phyloP scores from a whole-genome alignment of 495 filamentous ascomycete genomes.

The Penicillium argentinense region DNA sequence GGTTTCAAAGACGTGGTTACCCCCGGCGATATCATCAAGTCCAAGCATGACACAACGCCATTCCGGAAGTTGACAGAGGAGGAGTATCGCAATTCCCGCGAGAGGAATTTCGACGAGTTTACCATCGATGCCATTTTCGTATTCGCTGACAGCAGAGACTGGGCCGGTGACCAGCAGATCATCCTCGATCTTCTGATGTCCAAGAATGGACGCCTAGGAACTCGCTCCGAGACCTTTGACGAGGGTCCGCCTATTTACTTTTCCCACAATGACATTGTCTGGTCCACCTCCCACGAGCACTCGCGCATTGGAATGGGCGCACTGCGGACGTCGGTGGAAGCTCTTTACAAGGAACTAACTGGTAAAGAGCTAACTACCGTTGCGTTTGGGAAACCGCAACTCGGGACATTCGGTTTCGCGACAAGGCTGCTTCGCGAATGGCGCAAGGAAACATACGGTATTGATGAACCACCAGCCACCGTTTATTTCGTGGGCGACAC shows the following conservation, averaged over 20 bases:
- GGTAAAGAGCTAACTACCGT: conserved; percentile 74
- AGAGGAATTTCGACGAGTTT: conserved; percentile 59
- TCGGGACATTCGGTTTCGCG: conserved; percentile 83
- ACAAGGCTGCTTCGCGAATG: conserved; percentile 78
- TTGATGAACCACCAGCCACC: conserved; percentile 71
- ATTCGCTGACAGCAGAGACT: conserved; percentile 86
- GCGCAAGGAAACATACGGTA: conserved; percentile 74
- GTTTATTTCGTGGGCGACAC: conserved; percentile 95
- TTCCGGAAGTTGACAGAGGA: conserved; percentile 80
- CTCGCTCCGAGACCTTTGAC: conserved; percentile 75
- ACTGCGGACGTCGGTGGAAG: conserved; percentile 75
- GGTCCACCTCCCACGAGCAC: conserved; percentile 82
- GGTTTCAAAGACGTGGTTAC: conserved; percentile 89
- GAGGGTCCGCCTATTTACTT: conserved; percentile 91
- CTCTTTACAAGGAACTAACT: conserved; percentile 74
- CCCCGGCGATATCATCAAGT: conserved; percentile 90
- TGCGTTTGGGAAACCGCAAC: conserved; percentile 87
- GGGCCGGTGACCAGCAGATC: conserved; percentile 90
- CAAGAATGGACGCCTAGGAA: conserved; percentile 72
- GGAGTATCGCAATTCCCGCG: conserved; percentile 66
- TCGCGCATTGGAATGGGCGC: conserved; percentile 89
- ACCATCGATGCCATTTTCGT: conserved; percentile 88
- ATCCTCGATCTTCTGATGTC: conserved; percentile 85
- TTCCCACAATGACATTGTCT: conserved; percentile 86
- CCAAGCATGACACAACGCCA: conserved; percentile 75